Base-by-base conservation (phyloP, 345 rosid species). In the Eucalyptus sp. region DNA sequence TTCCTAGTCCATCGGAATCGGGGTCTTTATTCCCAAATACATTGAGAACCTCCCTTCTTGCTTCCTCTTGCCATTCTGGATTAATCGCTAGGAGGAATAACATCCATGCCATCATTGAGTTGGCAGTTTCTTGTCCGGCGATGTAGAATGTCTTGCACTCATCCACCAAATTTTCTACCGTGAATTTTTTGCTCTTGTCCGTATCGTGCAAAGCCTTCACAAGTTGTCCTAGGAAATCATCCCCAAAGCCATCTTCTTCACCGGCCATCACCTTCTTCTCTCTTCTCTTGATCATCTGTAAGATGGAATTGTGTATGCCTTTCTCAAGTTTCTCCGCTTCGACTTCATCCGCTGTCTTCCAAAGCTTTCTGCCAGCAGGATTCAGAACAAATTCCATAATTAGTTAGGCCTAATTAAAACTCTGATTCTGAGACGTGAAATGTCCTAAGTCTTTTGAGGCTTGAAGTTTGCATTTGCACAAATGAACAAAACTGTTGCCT, bases 141-240 rank as follows among this genome's bases (percentile, higher is more conserved):
- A 92, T 8, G 64, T 91, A 92, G 88, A 94, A 92, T 12, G 91
- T 87, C 90, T 91, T 94, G 91, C 96, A 92, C 89, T 94, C 95
- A 80, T 92, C 96, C n/a, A 93, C 58, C 56, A 92, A 3, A n/a
- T 87, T 84, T 5, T 89, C 88, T 4, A 89, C 46, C 8, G 90
- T 85, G 80, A 92, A 88, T 83, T 64, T 90, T 52, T 87, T 90
- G 44, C 49, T 25, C 64, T 37, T n/a, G 56, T 91, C 91, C 25
- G 52, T 44, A 27, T 91, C 91, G 44, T 88, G 90, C 31, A 43
- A 56, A 37, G 91, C 92, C 51, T 90, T 86, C 33, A 92, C 11
- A 33, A 93, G 92, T 66, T 56, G n/a, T 56, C 93, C 92, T 11
- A 92, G 88, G 80, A 91, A 91, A 87, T 94, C 94, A 85, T 44